Conservation (phyloP, 1,284 basidiomycete genomes). For the Ganoderma lingzhi region DNA sequence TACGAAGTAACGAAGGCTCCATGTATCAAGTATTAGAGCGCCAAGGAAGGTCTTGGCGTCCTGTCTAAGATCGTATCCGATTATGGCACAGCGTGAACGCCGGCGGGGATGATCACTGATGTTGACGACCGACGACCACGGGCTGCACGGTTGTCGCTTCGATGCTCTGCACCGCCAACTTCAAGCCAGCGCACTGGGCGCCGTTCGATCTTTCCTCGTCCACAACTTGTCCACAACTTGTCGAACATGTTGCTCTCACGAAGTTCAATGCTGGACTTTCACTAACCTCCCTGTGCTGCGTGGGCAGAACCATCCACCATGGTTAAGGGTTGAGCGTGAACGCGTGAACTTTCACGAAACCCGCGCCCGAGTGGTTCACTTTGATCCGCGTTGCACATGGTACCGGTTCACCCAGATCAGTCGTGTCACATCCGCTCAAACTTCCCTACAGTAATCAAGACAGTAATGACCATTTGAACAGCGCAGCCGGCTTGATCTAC, state of each 20-base stretch:
- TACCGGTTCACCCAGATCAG: conserved; percentile 10
- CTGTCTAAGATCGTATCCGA: neutral
- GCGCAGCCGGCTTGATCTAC: conserved; percentile 4
- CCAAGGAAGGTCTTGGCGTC: neutral
- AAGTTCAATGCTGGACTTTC: neutral
- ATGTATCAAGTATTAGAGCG: neutral
- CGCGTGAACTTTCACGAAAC: neutral
- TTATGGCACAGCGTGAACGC: neutral
- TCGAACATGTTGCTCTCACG: neutral
- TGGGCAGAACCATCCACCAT: neutral
- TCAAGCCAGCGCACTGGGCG: neutral
- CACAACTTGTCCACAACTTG: neutral
- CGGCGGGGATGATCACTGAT: neutral
- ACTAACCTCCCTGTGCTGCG: neutral
- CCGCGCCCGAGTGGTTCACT: neutral
- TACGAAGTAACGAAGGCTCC: too few relatives aligned
- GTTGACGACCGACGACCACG: neutral
- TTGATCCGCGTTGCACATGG: conserved; percentile 13
- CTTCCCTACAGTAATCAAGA: neutral
- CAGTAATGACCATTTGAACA: neutral
- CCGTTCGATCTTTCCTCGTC: neutral
- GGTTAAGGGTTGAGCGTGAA: neutral
- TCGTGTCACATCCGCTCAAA: neutral
- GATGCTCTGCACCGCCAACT: neutral
- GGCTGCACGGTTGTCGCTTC: neutral